Percentiles rank a stretch among this genome's conserved stretches.
Conservation (phyloP, 1,284 basidiomycete genomes). For the Cerrena zonata region DNA sequence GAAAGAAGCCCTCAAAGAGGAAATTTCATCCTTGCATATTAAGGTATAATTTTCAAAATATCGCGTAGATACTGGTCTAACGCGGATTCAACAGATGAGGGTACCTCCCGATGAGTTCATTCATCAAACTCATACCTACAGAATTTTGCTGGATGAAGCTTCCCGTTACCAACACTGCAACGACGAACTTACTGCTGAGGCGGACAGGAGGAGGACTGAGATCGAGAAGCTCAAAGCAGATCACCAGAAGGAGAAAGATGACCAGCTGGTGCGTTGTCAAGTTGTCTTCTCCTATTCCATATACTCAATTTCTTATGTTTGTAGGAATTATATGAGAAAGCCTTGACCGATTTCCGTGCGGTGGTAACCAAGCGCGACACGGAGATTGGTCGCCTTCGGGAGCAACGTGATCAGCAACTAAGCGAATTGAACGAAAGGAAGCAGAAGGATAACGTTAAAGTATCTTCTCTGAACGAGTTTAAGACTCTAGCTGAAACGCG, state of each 20-base stretch:
- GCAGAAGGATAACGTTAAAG: conserved; percentile 59
- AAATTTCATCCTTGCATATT: conserved; percentile 37
- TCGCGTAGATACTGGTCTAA: too few relatives aligned
- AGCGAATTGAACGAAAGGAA: conserved; percentile 73
- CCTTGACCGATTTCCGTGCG: conserved; percentile 50
- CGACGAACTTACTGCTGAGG: conserved; percentile 39
- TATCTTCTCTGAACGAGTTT: conserved; percentile 65
- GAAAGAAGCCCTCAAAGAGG: conserved; percentile 34
- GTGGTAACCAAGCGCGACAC: conserved; percentile 62
- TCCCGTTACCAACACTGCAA: conserved; percentile 36
- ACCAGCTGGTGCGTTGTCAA: conserved; percentile 26
- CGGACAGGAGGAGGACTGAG: conserved; percentile 18
- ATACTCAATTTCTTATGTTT: neutral
- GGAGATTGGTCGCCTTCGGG: conserved; percentile 74
- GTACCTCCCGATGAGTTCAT: neutral
- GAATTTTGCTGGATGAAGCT: conserved; percentile 41
- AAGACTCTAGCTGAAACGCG: conserved; percentile 68
- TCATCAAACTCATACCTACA: conserved; percentile 34
- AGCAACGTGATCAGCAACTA: conserved; percentile 71
- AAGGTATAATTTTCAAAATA: too few relatives aligned
- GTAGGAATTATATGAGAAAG: conserved; percentile 43
- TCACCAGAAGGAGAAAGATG: conserved; percentile 45
- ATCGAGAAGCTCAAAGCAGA: conserved; percentile 26
- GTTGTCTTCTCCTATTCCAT: neutral
- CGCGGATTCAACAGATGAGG: neutral